Evolutionary conservation across 2,329 filamentous ascomycete genomes (phyloP), one percentile per base, ranked within the genome.

Genomic region (Xylariaceae sp.): DNA sequence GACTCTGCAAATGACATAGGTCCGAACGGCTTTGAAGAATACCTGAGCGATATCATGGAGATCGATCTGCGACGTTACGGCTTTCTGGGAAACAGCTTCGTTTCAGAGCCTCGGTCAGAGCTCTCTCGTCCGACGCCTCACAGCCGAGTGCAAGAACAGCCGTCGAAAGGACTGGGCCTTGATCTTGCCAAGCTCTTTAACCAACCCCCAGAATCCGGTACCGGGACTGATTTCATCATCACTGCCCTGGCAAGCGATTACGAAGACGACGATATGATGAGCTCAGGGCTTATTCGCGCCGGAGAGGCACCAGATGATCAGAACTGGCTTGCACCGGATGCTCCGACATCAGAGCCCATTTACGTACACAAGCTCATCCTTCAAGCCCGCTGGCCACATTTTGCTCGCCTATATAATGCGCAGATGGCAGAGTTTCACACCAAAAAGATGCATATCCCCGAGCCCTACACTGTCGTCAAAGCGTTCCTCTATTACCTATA

Each of bases 351-450:
- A 0, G 81, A 81, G 23, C 91, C 92, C 0, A 97, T 99, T 46
- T 88, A 97, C 68, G 93, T 97, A 3, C 94, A 99, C 72, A 91
- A 91, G 57, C 86, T 99, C 50, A 97, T 99, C 47, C 81, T 99
- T 7, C 91, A 95, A 70, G 89, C 94, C 16, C 89, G 94, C 45
- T 99, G 94, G 94, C 92, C 94, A 23, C 94, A 99, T 72, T 99
- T 99, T 75, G 86, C 89, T 33, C 88, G 94, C 13, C 78, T 99
- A 2, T 97, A 96, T 77, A 87, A 88, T 45, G 86, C 93, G 4
- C 92, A 97, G 68, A 99, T 99, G 94, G 87, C 89, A 10, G 94
- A 99, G 70, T 99, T 95, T 66, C 94, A 99, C 70, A 94, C 91
- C 13, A 94, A 94, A 67, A 92, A 90, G 72, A 94, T 99, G 88